phyloP scores from a whole-genome alignment of 2,329 filamentous ascomycete genomes.

The Amesomyces nigricolor region DNA sequence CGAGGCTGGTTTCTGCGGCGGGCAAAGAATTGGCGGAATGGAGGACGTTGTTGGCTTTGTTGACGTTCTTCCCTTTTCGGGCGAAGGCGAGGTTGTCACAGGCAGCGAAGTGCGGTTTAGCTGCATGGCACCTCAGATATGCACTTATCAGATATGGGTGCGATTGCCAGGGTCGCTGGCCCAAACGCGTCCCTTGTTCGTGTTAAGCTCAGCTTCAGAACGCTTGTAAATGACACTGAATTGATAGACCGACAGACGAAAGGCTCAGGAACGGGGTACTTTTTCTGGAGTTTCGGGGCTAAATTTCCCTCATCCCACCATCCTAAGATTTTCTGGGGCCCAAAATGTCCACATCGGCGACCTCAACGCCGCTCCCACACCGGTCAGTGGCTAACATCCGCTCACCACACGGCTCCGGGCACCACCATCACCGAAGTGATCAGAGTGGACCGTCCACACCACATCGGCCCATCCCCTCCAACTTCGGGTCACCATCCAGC shows the following conservation, averaged over 20 bases:
- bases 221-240: no score
- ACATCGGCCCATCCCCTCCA: conserved; percentile 46
- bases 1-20: not conserved
- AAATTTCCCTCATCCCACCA: not conserved
- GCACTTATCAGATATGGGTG: not conserved
- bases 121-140: conserved; percentile 4
- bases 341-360: conserved; percentile 16
- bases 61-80: conserved; percentile 30
- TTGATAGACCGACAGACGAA: not conserved
- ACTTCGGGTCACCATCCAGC: conserved; percentile 55
- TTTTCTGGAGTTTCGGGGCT: not conserved
- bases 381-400: conserved; percentile 55
- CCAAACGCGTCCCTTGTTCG: not conserved
- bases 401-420: conserved; percentile 29
- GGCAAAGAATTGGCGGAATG: not conserved
- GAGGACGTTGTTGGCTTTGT: conserved; percentile 22
- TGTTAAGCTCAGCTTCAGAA: not conserved
- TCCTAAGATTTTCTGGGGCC: not conserved
- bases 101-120: conserved; percentile 3
- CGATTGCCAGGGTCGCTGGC: not conserved
- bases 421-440: conserved; percentile 45
- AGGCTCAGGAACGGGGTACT: not conserved
- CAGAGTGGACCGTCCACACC: conserved; percentile 48
- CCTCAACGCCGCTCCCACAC: conserved; percentile 44
- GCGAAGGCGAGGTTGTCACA: conserved; percentile 17